Conservation (phyloP, 2,329 filamentous ascomycete genomes). For the Xylariaceae sp. region DNA sequence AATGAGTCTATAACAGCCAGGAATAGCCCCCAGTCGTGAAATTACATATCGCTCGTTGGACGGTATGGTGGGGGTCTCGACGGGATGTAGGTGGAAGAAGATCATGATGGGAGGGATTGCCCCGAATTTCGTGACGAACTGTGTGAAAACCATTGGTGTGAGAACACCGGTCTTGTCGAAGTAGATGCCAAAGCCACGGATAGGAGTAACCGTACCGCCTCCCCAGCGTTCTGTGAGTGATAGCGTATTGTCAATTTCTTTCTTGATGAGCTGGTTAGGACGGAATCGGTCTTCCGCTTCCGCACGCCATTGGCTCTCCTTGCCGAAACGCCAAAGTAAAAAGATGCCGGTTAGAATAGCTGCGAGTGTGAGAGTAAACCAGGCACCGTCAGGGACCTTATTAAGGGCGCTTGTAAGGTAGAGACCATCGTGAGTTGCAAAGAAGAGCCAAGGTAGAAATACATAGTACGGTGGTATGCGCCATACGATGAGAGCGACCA, state of each 20-base stretch:
- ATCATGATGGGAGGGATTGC: constrained; percentile 72
- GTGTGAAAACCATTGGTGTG: constrained; percentile 71
- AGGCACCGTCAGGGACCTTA: constrained; percentile 78
- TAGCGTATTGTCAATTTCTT: constrained; percentile 36
- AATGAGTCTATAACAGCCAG: constrained; percentile 71
- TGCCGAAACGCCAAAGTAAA: constrained; percentile 79
- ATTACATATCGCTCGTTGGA: constrained; percentile 56
- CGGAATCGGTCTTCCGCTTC: constrained; percentile 68
- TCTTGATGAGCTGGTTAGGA: constrained; percentile 48
- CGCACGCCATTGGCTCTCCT: constrained; percentile 77
- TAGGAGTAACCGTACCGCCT: constrained; percentile 51
- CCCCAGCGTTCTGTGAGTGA: constrained; percentile 49
- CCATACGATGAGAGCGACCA: constrained; percentile 78
- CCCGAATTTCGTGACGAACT: constrained; percentile 75
- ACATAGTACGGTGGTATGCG: constrained; percentile 66
- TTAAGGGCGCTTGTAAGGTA: constrained; percentile 73
- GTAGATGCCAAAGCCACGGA: constrained; percentile 72
- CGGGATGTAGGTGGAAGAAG: constrained; percentile 75
- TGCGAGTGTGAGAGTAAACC: constrained; percentile 76
- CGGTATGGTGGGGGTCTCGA: constrained; percentile 63
- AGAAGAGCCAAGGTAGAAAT: constrained; percentile 65
- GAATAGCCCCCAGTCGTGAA: constrained; percentile 53
- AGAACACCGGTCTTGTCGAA: constrained; percentile 77
- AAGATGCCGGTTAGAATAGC: constrained; percentile 69
- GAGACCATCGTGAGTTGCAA: constrained; percentile 71